Conservation (phyloP, 2,329 filamentous ascomycete genomes). For the Aureobasidium vineae region DNA sequence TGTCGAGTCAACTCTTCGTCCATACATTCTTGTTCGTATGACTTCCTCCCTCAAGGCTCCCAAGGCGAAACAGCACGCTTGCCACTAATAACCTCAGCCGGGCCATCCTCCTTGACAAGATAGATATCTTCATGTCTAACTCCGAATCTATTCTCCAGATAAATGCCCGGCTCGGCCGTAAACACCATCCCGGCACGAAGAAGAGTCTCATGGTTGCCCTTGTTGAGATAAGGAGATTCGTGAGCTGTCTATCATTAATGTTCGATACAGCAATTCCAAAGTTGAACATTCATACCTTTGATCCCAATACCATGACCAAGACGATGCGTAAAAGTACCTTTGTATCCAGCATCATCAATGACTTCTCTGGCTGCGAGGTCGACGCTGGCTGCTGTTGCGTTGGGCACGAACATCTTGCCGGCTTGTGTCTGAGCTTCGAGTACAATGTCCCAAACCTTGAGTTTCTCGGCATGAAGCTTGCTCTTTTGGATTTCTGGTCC, state of each 20-base stretch:
- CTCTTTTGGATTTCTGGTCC: constrained; percentile 26
- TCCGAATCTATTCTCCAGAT: constrained; percentile 59
- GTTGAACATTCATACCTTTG: too few species aligned
- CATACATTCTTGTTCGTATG: too few species aligned
- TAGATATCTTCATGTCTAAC: constrained; percentile 63
- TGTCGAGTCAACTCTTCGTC: too few species aligned
- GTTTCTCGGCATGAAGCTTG: constrained; percentile 47
- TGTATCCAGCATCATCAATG: constrained; percentile 60
- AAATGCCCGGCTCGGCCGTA: constrained; percentile 63
- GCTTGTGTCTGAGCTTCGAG: constrained; percentile 61
- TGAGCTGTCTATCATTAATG: too few species aligned
- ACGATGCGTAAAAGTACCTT: constrained; percentile 59
- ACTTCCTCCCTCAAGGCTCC: too few species aligned
- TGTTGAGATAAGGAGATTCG: constrained; percentile 63
- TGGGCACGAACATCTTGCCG: constrained; percentile 51
- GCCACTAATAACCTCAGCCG: constrained; percentile 57
- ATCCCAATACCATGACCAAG: constrained; percentile 65
- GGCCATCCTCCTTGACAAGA: constrained; percentile 54
- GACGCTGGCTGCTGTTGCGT: constrained; percentile 57
- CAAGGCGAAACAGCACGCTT: constrained; percentile 54
- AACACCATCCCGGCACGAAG: constrained; percentile 61
- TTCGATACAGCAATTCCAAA: too few species aligned
- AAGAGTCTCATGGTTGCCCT: constrained; percentile 53
- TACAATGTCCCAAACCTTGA: constrained; percentile 60
- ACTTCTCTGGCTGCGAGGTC: constrained; percentile 60